Conservation (phyloP, 129 eudicot species). For the Centella asiatica region DNA sequence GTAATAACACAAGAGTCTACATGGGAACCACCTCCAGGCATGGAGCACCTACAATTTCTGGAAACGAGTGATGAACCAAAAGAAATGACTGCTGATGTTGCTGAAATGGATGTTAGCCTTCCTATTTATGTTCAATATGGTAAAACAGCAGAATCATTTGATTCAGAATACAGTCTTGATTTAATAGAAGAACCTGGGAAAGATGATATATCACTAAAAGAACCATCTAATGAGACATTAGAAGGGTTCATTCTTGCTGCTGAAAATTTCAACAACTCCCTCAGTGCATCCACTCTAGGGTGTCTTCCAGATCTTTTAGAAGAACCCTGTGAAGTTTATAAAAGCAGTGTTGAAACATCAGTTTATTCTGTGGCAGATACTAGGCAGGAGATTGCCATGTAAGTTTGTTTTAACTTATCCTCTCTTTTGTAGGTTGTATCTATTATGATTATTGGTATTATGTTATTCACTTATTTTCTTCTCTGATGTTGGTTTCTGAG, state of each 20-base stretch:
- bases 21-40: conserved; percentile 75
- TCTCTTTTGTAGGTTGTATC: neutral
- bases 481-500: neutral
- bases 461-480: neutral
- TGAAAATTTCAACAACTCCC: conserved; percentile 10
- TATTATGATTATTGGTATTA: neutral
- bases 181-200: conserved; percentile 13
- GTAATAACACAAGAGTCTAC: conserved; percentile 55
- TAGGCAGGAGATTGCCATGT: conserved; percentile 14
- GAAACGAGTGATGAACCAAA: conserved; percentile 10
- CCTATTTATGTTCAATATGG: conserved; percentile 8
- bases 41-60: conserved; percentile 31
- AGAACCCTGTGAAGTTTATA: conserved; percentile 5
- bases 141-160: conserved; percentile 19
- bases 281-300: conserved; percentile 7
- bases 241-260: conserved; percentile 12
- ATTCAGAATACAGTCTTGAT: conserved; percentile 14
- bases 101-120: conserved; percentile 15
- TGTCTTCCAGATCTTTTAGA: neutral
- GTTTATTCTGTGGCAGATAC: conserved; percentile 3
- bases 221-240: conserved; percentile 4
- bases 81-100: conserved; percentile 16
- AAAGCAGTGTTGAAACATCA: conserved; percentile 5
- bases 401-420: neutral
- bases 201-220: conserved; percentile 13